These are phyloP conservation scores for Cystobasidiopsis lactophilus DNA, from an alignment of 768 basidiomycete genomes.

Conservation along the genomic window DNA sequence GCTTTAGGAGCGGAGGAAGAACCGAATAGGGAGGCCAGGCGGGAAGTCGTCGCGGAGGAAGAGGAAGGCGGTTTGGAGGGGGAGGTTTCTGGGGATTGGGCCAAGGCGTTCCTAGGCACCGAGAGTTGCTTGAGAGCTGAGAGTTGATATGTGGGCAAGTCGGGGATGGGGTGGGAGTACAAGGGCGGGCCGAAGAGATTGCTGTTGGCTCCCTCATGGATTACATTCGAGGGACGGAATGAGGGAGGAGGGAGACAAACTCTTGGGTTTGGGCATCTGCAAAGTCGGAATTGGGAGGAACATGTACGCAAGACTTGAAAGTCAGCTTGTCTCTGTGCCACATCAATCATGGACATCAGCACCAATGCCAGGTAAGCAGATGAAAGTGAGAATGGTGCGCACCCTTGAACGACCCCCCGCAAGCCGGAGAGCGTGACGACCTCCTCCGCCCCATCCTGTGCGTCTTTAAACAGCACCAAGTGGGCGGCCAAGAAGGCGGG, in stretches of 20 bases:
- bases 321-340: too few species aligned
- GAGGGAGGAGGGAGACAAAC: too few species aligned
- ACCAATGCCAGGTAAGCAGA: neutral
- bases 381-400: constrained; percentile 19
- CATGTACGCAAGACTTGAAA: too few species aligned
- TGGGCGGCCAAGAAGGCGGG: constrained; percentile 67
- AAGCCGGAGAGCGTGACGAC: constrained; percentile 66
- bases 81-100: neutral
- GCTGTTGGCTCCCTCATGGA: too few species aligned
- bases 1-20: too few species aligned
- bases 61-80: too few species aligned
- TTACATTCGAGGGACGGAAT: too few species aligned
- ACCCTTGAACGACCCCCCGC: constrained; percentile 46
- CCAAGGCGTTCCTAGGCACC: neutral
- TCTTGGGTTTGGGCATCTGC: constrained; percentile 9
- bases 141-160: neutral
- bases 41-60: neutral
- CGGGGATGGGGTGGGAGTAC: neutral
- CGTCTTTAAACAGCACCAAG: constrained; percentile 40
- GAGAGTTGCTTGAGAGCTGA: neutral
- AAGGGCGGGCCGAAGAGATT: too few species aligned
- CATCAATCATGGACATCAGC: too few species aligned
- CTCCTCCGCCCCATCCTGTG: constrained; percentile 28
- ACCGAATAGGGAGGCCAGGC: neutral
- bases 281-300: constrained; percentile 11